Evolutionary conservation across 2,329 filamentous ascomycete species (phyloP).

Genomic region (Fusarium sp.): DNA sequence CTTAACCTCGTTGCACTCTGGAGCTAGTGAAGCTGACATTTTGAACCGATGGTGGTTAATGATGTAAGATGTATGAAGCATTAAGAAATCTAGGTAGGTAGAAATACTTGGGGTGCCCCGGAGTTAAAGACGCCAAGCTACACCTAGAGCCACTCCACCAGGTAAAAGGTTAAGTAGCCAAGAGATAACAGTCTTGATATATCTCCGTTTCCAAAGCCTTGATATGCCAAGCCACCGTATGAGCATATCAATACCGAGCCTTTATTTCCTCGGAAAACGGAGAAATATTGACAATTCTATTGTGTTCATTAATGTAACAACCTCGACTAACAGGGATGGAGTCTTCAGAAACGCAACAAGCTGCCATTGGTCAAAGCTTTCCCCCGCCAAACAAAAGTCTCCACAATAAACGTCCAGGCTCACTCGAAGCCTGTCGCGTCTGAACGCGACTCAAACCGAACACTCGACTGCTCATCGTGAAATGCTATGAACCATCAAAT

Average conservation of each 20-base stretch:
- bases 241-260: not conserved
- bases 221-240: not conserved
- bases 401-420: constrained; percentile 25
- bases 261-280: not conserved
- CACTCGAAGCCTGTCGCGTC: constrained; percentile 24
- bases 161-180: not conserved
- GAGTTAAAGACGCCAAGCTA: constrained; percentile 21
- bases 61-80: constrained; percentile 33
- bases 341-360: not conserved
- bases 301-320: not conserved
- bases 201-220: not conserved
- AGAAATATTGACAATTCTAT: not conserved
- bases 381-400: constrained; percentile 21
- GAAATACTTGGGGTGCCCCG: not conserved
- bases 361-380: constrained; percentile 34
- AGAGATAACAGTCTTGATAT: not conserved
- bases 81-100: constrained; percentile 23
- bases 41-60: constrained; percentile 22
- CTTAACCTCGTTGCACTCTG: constrained; percentile 95
- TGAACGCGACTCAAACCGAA: constrained; percentile 32
- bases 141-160: constrained; percentile 21
- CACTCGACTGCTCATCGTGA: constrained; percentile 4
- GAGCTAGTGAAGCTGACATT: constrained; percentile 95
- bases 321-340: not conserved
- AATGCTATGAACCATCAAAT: not conserved